A percentile compares a stretch with the other conserved stretches of the same genome.
These are phyloP conservation scores for Sclerotinia glacialis DNA, from an alignment of 2,329 filamentous ascomycete species.

Conservation along the genomic window DNA sequence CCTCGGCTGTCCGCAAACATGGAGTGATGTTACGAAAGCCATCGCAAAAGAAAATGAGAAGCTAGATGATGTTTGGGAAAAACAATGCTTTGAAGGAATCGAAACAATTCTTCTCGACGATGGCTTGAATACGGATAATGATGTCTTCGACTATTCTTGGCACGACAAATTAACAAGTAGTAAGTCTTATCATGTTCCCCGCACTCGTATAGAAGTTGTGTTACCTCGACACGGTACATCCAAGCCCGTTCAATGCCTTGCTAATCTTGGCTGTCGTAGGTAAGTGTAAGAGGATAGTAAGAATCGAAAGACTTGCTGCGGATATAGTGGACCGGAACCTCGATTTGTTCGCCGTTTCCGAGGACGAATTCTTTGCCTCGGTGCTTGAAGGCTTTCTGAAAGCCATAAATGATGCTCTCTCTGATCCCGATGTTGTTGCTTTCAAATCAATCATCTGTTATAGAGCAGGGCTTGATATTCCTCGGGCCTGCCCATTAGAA, in stretches of 20 bases:
- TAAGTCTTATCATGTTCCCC: conserved; percentile 4
- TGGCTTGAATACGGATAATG: conserved; percentile 56
- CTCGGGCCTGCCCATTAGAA: conserved; percentile 40
- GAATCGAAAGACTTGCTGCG: conserved; percentile 71
- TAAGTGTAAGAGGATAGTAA: conserved; percentile 68
- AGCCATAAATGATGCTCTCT: conserved; percentile 56
- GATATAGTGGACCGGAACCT: conserved; percentile 52
- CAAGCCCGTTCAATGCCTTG: background rate
- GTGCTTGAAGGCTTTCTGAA: conserved; percentile 43
- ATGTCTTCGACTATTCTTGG: conserved; percentile 59
- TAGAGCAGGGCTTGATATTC: conserved; percentile 66
- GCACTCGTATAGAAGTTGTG: conserved; percentile 8
- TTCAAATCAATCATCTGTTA: conserved; percentile 88
- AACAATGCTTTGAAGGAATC: conserved; percentile 66
- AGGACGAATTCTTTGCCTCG: conserved; percentile 41
- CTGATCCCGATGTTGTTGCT: conserved; percentile 66
- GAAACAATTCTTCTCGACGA: conserved; percentile 78
- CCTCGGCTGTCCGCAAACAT: conserved; percentile 63
- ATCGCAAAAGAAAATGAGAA: conserved; percentile 31
- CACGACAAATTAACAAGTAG: conserved; percentile 64
- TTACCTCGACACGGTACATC: conserved; percentile 1
- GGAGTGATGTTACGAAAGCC: conserved; percentile 48
- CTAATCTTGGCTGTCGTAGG: conserved; percentile 7
- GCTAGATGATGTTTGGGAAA: conserved; percentile 53
- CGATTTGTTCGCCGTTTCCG: conserved; percentile 39